A percentile compares a stretch with the other conserved stretches of the same genome.
phyloP scores from a whole-genome alignment of 192 early-diverging fungal species.

The Dissophora ornata region DNA sequence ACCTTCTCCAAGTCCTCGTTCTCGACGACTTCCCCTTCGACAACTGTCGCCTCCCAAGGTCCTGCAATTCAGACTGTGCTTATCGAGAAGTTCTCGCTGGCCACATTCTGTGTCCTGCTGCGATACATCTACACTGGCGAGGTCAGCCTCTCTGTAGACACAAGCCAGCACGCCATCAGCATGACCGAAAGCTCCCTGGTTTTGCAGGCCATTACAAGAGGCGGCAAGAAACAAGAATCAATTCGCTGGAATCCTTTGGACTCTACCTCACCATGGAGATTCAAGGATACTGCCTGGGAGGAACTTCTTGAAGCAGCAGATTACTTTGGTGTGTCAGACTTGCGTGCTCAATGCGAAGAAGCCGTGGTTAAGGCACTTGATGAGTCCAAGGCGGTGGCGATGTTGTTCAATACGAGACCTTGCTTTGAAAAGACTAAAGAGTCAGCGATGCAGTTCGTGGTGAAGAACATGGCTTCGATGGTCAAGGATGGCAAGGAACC shows the following conservation, averaged over 20 bases:
- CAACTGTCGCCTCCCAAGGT: too few relatives aligned
- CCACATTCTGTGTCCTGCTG: too few relatives aligned
- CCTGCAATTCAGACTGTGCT: too few relatives aligned
- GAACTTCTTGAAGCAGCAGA: constrained; percentile 6
- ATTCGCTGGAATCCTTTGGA: neutral
- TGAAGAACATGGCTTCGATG: neutral
- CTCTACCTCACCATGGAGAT: neutral
- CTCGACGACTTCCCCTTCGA: too few relatives aligned
- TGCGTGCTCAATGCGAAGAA: neutral
- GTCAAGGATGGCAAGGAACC: constrained; percentile 3
- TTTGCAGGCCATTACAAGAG: neutral
- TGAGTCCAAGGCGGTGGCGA: neutral
- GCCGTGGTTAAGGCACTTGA: neutral
- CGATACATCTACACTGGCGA: too few relatives aligned
- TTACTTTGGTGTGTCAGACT: constrained; percentile 6
- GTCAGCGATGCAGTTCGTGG: constrained; percentile 13
- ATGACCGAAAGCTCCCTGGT: neutral
- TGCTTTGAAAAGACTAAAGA: neutral
- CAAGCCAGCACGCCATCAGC: neutral
- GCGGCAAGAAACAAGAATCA: neutral
- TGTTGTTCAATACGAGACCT: neutral
- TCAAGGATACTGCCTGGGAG: constrained; percentile 16
- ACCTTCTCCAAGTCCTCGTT: too few relatives aligned
- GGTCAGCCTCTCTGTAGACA: too few relatives aligned
- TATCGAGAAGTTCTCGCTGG: too few relatives aligned